A percentile compares a stretch with the other conserved stretches of the same genome.
Evolutionary conservation across 345 rosid species (phyloP).

Genomic region (Linum tenue): DNA sequence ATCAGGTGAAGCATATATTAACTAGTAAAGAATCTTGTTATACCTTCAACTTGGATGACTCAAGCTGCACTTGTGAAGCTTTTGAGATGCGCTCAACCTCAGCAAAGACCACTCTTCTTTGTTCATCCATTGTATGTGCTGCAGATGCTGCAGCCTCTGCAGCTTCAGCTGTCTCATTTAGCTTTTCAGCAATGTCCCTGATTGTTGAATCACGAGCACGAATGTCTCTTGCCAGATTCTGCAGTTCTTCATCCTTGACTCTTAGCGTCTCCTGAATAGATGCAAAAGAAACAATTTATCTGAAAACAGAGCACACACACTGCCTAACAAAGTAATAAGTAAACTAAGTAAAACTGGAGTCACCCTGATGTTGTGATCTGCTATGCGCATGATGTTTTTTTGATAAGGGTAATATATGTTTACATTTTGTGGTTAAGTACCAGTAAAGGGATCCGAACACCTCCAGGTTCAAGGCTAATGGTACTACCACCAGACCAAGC

Average conservation of each 20-base stretch:
- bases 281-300: background rate
- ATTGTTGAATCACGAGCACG: slow-evolving; percentile 91
- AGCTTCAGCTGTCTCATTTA: slow-evolving; percentile 96
- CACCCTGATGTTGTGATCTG: no score
- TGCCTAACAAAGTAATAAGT: no score
- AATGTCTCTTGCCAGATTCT: slow-evolving; percentile 71
- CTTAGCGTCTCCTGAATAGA: slow-evolving; percentile 75
- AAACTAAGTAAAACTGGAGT: no score
- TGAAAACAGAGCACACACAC: background rate
- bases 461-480: no score
- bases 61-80: slow-evolving; percentile 50
- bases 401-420: no score
- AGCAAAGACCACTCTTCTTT: slow-evolving; percentile 59
- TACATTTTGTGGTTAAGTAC: no score
- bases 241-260: slow-evolving; percentile 95
- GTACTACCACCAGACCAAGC: no score
- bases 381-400: no score
- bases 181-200: slow-evolving; percentile 78
- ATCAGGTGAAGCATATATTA: background rate
- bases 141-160: slow-evolving; percentile 97
- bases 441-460: no score
- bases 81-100: slow-evolving; percentile 68
- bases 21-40: slow-evolving; percentile 7
- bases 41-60: slow-evolving; percentile 53
- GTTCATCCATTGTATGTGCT: slow-evolving; percentile 88